These are phyloP conservation scores for Lathyrus sativus DNA, from an alignment of 306 rosid genomes.

Conservation along the genomic window DNA sequence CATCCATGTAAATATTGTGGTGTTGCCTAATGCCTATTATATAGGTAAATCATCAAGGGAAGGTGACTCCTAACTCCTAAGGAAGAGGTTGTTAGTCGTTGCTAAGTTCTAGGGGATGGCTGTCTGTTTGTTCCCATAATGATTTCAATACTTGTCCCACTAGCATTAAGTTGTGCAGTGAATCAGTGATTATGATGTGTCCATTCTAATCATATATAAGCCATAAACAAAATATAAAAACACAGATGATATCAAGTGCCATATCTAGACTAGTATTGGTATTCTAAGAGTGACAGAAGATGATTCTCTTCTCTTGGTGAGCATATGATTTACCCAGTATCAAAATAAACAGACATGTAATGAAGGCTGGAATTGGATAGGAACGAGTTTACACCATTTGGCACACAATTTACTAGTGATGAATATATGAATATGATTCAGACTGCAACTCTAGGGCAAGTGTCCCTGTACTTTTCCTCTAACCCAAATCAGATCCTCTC, in stretches of 20 bases:
- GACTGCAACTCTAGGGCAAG: conserved; percentile 23
- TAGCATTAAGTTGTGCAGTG: conserved; percentile 7
- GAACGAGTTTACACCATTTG: neutral
- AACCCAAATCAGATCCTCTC: conserved; percentile 20
- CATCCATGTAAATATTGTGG: neutral
- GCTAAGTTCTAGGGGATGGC: conserved; percentile 6
- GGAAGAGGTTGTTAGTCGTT: neutral
- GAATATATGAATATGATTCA: neutral
- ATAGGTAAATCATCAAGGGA: no score
- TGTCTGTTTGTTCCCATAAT: conserved; percentile 12
- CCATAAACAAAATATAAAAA: conserved; percentile 14
- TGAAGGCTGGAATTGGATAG: neutral
- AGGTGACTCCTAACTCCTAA: no score
- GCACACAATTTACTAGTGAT: conserved; percentile 10
- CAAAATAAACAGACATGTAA: conserved; percentile 3
- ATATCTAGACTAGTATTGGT: conserved; percentile 16
- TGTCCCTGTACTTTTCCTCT: neutral
- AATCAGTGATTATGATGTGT: conserved; percentile 16
- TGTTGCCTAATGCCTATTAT: no score
- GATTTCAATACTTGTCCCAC: conserved; percentile 8
- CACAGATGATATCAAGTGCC: neutral
- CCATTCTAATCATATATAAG: conserved; percentile 25
- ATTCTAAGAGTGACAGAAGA: conserved; percentile 6
- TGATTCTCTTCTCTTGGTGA: conserved; percentile 2
- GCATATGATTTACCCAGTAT: neutral